These are phyloP conservation scores for Auriscalpium vulgare DNA, from an alignment of 768 basidiomycete genomes.

Conservation along the genomic window DNA sequence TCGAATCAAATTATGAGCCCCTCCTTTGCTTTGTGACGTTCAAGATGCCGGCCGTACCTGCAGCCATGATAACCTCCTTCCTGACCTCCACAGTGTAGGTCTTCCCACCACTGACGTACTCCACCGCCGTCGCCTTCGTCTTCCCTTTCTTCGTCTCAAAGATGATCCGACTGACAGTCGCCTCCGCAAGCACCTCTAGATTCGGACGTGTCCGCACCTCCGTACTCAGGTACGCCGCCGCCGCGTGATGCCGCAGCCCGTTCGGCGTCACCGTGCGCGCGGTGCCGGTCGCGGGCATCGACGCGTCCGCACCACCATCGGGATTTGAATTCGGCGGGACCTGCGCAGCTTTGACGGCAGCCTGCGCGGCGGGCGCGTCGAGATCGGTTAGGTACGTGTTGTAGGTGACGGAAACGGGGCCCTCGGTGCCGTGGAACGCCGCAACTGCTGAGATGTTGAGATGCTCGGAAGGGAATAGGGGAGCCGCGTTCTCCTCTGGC, in stretches of 20 bases:
- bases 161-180: slow-evolving; percentile 3
- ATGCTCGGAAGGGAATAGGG: slow-evolving; percentile 4
- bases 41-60: slow-evolving; percentile 2
- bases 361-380: slow-evolving; percentile 11
- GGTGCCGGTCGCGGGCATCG: slow-evolving; percentile 11
- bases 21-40: not conserved
- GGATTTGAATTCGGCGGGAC: slow-evolving; percentile 8
- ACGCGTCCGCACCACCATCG: slow-evolving; percentile 10
- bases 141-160: slow-evolving; percentile 1
- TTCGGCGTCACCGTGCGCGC: slow-evolving; percentile 8
- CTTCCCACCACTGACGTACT: slow-evolving; percentile 7
- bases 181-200: slow-evolving; percentile 8
- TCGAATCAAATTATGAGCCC: no score
- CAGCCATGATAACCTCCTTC: slow-evolving; percentile 9
- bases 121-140: slow-evolving; percentile 5
- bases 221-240: slow-evolving; percentile 9
- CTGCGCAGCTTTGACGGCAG: slow-evolving; percentile 3
- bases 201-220: slow-evolving; percentile 4
- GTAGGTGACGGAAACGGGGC: slow-evolving; percentile 11
- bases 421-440: not conserved
- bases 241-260: slow-evolving; percentile 9
- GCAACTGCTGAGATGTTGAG: slow-evolving; percentile 4
- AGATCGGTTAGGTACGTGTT: slow-evolving; percentile 12
- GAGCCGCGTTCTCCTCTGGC: slow-evolving; percentile 1
- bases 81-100: slow-evolving; percentile 4